Percentiles rank a stretch among this genome's conserved stretches.
These are phyloP conservation scores for Pseudopyricularia javanii DNA, from an alignment of 2,329 filamentous ascomycete species.

Conservation along the genomic window DNA sequence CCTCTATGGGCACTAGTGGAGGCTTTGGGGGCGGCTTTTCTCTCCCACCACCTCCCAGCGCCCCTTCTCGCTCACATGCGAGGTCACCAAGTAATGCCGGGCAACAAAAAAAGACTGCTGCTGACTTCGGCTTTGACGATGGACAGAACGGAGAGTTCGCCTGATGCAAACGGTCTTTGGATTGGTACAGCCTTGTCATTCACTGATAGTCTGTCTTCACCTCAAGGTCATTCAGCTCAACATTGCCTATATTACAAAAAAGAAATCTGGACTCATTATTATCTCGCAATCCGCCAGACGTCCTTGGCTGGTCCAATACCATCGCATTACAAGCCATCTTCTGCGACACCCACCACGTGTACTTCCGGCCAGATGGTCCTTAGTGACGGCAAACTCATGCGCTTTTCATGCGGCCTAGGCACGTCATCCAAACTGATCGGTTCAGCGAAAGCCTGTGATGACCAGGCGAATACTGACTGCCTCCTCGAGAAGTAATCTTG, in stretches of 20 bases:
- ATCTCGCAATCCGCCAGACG: no score
- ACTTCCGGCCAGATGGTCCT: slow-evolving; percentile 14
- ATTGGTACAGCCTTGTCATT: not conserved
- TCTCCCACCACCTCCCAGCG: slow-evolving; percentile 56
- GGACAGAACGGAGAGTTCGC: slow-evolving; percentile 81
- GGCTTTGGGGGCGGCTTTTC: slow-evolving; percentile 17
- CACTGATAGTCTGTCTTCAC: not conserved
- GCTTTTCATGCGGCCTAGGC: slow-evolving; percentile 9
- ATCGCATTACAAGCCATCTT: not conserved
- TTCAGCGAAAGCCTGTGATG: not conserved
- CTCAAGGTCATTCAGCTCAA: not conserved
- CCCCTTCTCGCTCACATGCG: slow-evolving; percentile 17
- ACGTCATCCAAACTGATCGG: not conserved
- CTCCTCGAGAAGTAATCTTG: not conserved
- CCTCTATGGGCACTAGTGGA: slow-evolving; percentile 7
- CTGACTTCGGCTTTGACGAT: slow-evolving; percentile 70
- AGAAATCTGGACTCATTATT: no score
- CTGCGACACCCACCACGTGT: not conserved
- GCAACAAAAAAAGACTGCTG: slow-evolving; percentile 29
- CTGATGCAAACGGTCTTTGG: slow-evolving; percentile 13
- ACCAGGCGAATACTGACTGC: not conserved
- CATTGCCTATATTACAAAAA: not conserved
- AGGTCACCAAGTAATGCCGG: slow-evolving; percentile 47
- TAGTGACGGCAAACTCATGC: slow-evolving; percentile 19
- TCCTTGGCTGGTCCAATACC: not conserved